Percentiles rank a stretch among this genome's conserved stretches.
phyloP scores from a whole-genome alignment of 441 rosid species.

The Pelargonium citronellum region DNA sequence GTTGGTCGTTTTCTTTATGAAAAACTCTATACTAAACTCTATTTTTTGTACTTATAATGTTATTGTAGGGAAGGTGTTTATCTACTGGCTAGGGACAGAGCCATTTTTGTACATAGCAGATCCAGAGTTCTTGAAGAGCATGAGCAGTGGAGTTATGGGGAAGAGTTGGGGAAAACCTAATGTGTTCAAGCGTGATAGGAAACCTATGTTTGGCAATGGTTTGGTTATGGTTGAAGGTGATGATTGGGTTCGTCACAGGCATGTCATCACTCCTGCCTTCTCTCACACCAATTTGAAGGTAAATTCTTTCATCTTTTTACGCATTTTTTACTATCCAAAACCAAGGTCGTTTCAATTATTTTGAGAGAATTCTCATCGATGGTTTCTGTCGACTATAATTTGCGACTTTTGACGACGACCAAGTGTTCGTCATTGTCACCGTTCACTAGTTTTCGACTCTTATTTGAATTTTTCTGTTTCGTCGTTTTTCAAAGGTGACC shows the following conservation, averaged over 20 bases:
- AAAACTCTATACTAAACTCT: not conserved
- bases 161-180: slow-evolving; percentile 94
- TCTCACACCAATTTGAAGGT: slow-evolving; percentile 82
- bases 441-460: too few species aligned
- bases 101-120: slow-evolving; percentile 89
- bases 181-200: slow-evolving; percentile 75
- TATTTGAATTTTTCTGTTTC: too few species aligned
- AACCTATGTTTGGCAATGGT: slow-evolving; percentile 91
- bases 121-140: slow-evolving; percentile 69
- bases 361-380: too few species aligned
- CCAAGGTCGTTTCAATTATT: too few species aligned
- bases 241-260: slow-evolving; percentile 92
- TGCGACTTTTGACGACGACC: too few species aligned
- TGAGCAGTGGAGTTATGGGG: slow-evolving; percentile 74
- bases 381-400: too few species aligned
- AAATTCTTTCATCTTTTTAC: not conserved
- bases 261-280: slow-evolving; percentile 81
- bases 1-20: too few species aligned
- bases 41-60: not conserved
- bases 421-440: too few species aligned
- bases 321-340: too few species aligned
- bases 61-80: slow-evolving; percentile 75
- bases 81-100: slow-evolving; percentile 91
- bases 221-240: slow-evolving; percentile 88
- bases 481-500: too few species aligned